Base-by-base conservation (phyloP, 257 asterid species). In the Schizonepeta tenuifolia region DNA sequence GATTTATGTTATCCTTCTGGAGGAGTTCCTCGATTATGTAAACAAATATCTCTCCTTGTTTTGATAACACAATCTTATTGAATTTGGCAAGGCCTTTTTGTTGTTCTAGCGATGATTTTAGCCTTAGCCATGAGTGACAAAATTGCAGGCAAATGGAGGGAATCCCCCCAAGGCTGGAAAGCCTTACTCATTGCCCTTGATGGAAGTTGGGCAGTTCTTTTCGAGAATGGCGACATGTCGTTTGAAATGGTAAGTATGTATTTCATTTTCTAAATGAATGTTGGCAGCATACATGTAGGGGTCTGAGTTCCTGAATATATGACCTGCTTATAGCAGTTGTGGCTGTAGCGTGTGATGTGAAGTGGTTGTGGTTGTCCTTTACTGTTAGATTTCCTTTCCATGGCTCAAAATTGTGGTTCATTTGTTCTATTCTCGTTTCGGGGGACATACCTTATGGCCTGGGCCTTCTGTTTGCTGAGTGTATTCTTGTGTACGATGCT, bases 231-330 rank as follows among this genome's bases (percentile, higher is more conserved):
- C 24, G 43, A 46, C 40, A 8, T 15, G 71, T 66, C 47, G 35
- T 50, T 33, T 67, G 43, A 56, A 54, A 54, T 33, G 49, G 43
- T 67, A 33, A 15, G 62, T 17, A 31, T 9, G 12, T 26, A 55
- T 47, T 67, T 8, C n/a, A 9, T 67, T 5, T 33, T 24, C 2
- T 35, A 17, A 49, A 50, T 18, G 61, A 67, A 28, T 54, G 47
- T 67, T 67, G 56, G 62, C 57, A 17, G 72, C 50, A 49, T 4
- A 33, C 44, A 18, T 31, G 62, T 33, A 50, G 71, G 71, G 71
- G 58, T 65, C 58, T 15, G 51, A 65, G 57, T 65, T 65, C 9
- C 70, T 22, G 24, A 31, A 33, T 49, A 10, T 67, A 13, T 49
- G 60, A 47, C 60, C 41, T 28, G 41, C 41, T 13, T 57, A 7